Evolutionary conservation across 1,284 basidiomycete genomes (phyloP).

Genomic region (Apiotrichum gracile): DNA sequence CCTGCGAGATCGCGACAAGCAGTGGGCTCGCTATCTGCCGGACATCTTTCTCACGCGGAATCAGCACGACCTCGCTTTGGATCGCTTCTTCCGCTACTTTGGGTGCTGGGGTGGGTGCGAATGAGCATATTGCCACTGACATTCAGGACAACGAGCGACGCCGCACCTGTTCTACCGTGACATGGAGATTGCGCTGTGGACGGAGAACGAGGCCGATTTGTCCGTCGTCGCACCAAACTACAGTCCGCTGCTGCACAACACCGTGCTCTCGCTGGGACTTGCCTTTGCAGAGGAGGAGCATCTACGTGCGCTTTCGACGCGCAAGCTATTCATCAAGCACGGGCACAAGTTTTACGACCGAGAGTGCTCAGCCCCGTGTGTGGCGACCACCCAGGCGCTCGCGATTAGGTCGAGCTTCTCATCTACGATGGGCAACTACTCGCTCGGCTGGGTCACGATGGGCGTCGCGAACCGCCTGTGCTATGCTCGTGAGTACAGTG

Average conservation of each 20-base stretch:
- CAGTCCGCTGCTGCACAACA: slow-evolving; percentile 65
- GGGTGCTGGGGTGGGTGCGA: too few relatives aligned
- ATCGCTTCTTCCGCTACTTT: slow-evolving; percentile 32
- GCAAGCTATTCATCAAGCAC: slow-evolving; percentile 53
- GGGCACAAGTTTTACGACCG: slow-evolving; percentile 56
- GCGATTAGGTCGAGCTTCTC: slow-evolving; percentile 58
- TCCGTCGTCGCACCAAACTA: slow-evolving; percentile 53
- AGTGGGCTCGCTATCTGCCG: slow-evolving; percentile 3
- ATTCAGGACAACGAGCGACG: slow-evolving; percentile 7
- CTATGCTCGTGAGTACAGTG: slow-evolving; percentile 20
- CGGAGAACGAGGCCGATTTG: slow-evolving; percentile 39
- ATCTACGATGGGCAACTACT: slow-evolving; percentile 45
- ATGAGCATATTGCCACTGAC: too few relatives aligned
- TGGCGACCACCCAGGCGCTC: slow-evolving; percentile 58
- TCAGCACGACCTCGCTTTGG: slow-evolving; percentile 23
- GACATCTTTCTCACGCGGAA: slow-evolving; percentile 16
- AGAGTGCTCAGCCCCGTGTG: slow-evolving; percentile 56
- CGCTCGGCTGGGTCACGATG: slow-evolving; percentile 25
- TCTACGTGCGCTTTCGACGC: slow-evolving; percentile 50
- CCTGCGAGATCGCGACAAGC: not conserved
- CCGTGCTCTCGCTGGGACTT: slow-evolving; percentile 57
- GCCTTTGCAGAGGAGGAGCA: slow-evolving; percentile 56
- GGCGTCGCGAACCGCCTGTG: slow-evolving; percentile 22
- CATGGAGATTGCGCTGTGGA: slow-evolving; percentile 11
- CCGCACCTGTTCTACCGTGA: slow-evolving; percentile 20